phyloP scores from a whole-genome alignment of 1,284 basidiomycete species.

The Xanthoconium separans region DNA sequence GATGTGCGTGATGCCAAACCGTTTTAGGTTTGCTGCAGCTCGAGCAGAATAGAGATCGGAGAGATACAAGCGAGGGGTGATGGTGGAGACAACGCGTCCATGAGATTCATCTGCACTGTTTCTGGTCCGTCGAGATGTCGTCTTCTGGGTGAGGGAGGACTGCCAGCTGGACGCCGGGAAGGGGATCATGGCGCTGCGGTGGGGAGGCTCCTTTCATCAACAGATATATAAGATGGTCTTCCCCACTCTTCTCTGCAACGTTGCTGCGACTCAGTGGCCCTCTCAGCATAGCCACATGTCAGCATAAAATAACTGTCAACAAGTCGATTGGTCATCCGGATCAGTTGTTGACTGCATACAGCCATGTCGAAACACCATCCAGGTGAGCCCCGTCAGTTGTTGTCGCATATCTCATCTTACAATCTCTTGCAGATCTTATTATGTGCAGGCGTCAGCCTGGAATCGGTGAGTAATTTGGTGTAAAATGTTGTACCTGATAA shows the following conservation, averaged over 20 bases:
- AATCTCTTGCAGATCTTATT: constrained; percentile 69
- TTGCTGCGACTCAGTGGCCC: too few species aligned
- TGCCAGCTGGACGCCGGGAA: constrained; percentile 33
- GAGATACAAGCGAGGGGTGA: constrained; percentile 64
- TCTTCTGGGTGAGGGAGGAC: constrained; percentile 23
- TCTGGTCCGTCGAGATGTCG: constrained; percentile 14
- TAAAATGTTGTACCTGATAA: not conserved
- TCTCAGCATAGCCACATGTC: constrained; percentile 17
- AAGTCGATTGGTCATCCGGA: constrained; percentile 5
- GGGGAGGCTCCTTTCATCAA: constrained; percentile 4
- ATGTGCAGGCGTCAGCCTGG: constrained; percentile 97
- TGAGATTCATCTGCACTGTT: constrained; percentile 9
- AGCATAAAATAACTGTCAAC: constrained; percentile 16
- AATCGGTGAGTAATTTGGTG: constrained; percentile 65
- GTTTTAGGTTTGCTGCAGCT: constrained; percentile 43
- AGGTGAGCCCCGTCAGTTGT: constrained; percentile 46
- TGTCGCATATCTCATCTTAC: not conserved
- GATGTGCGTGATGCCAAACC: constrained; percentile 68
- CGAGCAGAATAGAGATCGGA: constrained; percentile 59
- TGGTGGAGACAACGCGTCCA: constrained; percentile 43
- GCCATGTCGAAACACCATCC: constrained; percentile 88
- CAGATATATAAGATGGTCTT: not conserved
- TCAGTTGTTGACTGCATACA: constrained; percentile 17
- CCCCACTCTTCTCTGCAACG: too few species aligned
- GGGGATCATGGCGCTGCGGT: constrained; percentile 27